Evolutionary conservation across 768 basidiomycete genomes (phyloP).

Genomic region (Mycena amicta): DNA sequence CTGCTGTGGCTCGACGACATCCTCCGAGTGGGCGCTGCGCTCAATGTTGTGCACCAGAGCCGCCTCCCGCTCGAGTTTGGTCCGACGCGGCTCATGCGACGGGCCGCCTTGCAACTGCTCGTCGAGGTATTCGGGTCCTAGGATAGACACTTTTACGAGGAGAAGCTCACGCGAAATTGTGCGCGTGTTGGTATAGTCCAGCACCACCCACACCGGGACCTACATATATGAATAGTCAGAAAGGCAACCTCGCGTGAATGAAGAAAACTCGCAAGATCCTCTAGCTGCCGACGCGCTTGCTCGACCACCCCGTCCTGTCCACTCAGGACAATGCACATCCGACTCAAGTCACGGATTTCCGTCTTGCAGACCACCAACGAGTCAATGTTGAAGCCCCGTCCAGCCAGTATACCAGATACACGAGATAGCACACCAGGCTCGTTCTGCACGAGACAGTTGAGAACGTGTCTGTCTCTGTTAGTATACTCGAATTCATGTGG

Average conservation of each 20-base stretch:
- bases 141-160: slow-evolving; percentile 94
- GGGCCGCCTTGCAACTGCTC: slow-evolving; percentile 87
- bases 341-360: slow-evolving; percentile 93
- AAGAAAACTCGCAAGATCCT: slow-evolving; percentile 78
- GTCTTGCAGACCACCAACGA: slow-evolving; percentile 98
- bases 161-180: slow-evolving; percentile 92
- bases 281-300: slow-evolving; percentile 93
- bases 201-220: slow-evolving; percentile 99
- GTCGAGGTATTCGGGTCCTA: slow-evolving; percentile 95
- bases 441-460: slow-evolving; percentile 98
- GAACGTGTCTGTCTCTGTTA: slow-evolving; percentile 69
- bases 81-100: slow-evolving; percentile 71
- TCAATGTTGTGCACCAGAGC: slow-evolving; percentile 80
- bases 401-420: slow-evolving; percentile 96
- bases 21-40: slow-evolving; percentile 47
- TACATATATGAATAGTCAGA: slow-evolving; percentile 31
- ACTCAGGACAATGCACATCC: slow-evolving; percentile 96
- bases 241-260: background rate
- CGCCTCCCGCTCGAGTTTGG: slow-evolving; percentile 72
- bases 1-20: slow-evolving; percentile 28
- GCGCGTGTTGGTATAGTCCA: slow-evolving; percentile 94
- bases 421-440: slow-evolving; percentile 99
- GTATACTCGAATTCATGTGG: background rate
- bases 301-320: slow-evolving; percentile 98
- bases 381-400: slow-evolving; percentile 97